phyloP scores from a whole-genome alignment of 805 yeast genomes.

The Candida endomychidarum region DNA sequence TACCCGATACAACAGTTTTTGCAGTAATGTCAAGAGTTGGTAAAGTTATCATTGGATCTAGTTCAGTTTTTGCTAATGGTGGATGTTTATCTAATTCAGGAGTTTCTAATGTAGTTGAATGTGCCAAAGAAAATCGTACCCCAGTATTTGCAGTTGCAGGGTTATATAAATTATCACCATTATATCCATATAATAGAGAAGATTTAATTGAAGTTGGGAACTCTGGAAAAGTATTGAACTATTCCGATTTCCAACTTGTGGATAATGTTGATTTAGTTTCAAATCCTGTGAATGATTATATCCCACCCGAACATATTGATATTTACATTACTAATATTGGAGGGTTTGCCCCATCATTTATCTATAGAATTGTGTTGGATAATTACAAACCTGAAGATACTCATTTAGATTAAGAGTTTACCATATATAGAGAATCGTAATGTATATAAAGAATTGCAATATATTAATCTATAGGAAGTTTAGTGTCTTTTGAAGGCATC shows the following conservation, averaged over 20 bases:
- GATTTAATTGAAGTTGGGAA: constrained; percentile 88
- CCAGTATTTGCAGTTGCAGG: constrained; percentile 97
- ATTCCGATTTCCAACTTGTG: constrained; percentile 65
- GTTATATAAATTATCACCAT: constrained; percentile 85
- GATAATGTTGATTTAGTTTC: constrained; percentile 73
- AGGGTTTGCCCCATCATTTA: constrained; percentile 94
- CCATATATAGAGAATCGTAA: not conserved
- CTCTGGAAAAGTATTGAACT: constrained; percentile 82
- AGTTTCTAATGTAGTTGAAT: constrained; percentile 88
- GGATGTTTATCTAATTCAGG: constrained; percentile 91
- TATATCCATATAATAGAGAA: constrained; percentile 86
- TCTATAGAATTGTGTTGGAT: constrained; percentile 92
- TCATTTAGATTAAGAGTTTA: constrained; percentile 41
- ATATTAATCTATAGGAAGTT: constrained; percentile 2
- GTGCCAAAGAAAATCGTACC: constrained; percentile 93
- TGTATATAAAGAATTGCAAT: not conserved
- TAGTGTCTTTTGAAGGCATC: constrained; percentile 11
- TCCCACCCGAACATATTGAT: constrained; percentile 91
- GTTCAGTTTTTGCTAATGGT: constrained; percentile 93
- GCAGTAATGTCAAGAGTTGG: constrained; percentile 98
- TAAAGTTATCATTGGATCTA: constrained; percentile 89
- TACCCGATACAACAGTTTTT: constrained; percentile 89
- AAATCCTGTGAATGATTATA: constrained; percentile 87
- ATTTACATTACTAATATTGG: constrained; percentile 94
- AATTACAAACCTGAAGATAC: constrained; percentile 88